These are phyloP conservation scores for Allium sativum DNA, from an alignment of 106 monocot species.

Conservation along the genomic window DNA sequence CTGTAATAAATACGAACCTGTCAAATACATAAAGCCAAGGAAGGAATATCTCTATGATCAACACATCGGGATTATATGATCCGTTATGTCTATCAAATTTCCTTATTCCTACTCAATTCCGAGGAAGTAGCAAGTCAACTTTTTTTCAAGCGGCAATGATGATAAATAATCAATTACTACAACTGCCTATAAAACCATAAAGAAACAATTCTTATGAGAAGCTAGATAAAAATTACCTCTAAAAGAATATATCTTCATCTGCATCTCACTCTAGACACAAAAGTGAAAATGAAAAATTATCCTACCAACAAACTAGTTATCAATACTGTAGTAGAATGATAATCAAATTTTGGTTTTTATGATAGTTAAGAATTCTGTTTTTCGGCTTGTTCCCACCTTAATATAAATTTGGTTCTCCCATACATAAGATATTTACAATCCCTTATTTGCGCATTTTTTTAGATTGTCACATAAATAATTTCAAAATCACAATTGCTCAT, in stretches of 20 bases:
- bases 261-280: constrained; percentile 88
- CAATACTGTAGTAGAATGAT: too few species aligned
- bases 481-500: too few species aligned
- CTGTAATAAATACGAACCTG: neutral
- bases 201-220: neutral
- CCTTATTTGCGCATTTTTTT: too few species aligned
- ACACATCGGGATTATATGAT: constrained; percentile 93
- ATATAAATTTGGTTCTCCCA: too few species aligned
- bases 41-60: constrained; percentile 91
- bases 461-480: too few species aligned
- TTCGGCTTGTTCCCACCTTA: too few species aligned
- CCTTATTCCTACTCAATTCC: constrained; percentile 95
- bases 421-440: too few species aligned
- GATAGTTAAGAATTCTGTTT: too few species aligned
- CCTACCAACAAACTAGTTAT: constrained; percentile 22
- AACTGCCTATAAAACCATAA: too few species aligned
- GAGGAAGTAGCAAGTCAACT: constrained; percentile 12
- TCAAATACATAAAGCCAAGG: neutral
- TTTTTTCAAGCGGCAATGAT: neutral
- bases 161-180: too few species aligned
- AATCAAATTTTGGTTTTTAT: too few species aligned
- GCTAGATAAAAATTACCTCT: constrained; percentile 37
- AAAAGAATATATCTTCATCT: constrained; percentile 86
- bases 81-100: constrained; percentile 92
- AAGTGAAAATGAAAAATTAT: constrained; percentile 83